Base-by-base conservation (phyloP, 352 stramenopile species). In the Phytophthora sansomeana region DNA sequence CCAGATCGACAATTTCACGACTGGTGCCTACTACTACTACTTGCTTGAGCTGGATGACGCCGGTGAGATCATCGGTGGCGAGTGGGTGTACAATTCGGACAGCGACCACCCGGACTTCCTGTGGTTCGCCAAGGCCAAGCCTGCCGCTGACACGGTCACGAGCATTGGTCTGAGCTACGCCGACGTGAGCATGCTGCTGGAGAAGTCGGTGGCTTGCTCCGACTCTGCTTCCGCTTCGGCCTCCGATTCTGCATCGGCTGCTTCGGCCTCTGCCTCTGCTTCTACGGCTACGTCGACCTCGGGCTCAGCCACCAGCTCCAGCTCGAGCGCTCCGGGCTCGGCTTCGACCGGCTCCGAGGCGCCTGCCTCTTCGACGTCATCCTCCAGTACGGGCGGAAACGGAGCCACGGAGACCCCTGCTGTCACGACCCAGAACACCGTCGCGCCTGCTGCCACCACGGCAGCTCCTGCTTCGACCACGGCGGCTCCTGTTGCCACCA, bases 51-150 rank as follows among this genome's bases (percentile, higher is more conserved):
- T 82, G 57, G 74, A 82, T 33, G 49, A 54, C 41, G 33, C 21
- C n/a, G 64, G 68, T n/a, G 17, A 13, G 2, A 82, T 82, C 24
- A 72, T 82, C 55, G 74, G 74, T 21, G 74, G 74, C 29, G 74
- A 82, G 57, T 80, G 74, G 71, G 62, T 81, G 10, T 73, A 70
- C 53, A 58, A 68, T 29, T 80, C 71, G 35, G 44, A 69, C 6
- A 33, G 55, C n/a, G 43, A 70, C 28, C 71, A 82, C 43, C 74
- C 67, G n/a, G 70, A 82, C 32, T 82, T 82, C 54, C 19, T 80
- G 0, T 82, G 71, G 71, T 58, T 80, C 44, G 52, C 62, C 1
- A 75, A 66, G 39, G 32, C 48, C 2, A 77, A 73, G 43, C 72
- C 72, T 7, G 26, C 44, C 13, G 39, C 51, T 0, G 28, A 70